phyloP scores from a whole-genome alignment of 2,329 filamentous ascomycete species.

The Parastagonospora avenae region DNA sequence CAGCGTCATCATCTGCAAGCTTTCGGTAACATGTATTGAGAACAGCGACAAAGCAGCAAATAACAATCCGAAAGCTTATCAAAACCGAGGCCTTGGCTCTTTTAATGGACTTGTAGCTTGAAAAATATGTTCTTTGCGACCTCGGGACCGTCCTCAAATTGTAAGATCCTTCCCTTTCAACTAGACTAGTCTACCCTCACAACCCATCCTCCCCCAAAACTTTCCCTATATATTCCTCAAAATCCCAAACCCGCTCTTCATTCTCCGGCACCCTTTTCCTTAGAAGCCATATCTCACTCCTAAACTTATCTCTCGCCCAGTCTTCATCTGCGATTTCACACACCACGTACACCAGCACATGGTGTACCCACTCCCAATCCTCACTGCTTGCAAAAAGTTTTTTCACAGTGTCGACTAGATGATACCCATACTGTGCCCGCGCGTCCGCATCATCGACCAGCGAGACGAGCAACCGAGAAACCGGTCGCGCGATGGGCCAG shows the following conservation, averaged over 20 bases:
- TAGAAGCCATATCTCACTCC: neutral
- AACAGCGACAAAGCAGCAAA: too few relatives aligned
- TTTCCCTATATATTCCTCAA: neutral
- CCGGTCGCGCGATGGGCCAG: neutral
- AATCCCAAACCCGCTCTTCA: neutral
- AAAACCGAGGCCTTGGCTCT: too few relatives aligned
- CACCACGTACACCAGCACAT: neutral
- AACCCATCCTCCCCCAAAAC: neutral
- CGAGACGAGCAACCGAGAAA: neutral
- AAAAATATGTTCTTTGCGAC: too few relatives aligned
- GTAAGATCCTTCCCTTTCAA: too few relatives aligned
- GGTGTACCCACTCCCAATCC: constrained; percentile 1
- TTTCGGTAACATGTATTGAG: too few relatives aligned
- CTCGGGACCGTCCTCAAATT: too few relatives aligned
- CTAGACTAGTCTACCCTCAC: too few relatives aligned
- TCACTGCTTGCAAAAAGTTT: neutral
- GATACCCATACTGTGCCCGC: neutral
- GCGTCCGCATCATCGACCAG: neutral
- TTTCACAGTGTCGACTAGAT: neutral
- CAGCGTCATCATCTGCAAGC: too few relatives aligned
- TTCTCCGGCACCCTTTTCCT: neutral
- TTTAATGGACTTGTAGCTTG: too few relatives aligned
- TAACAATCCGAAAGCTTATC: too few relatives aligned
- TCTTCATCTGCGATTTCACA: neutral
- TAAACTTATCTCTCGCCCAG: neutral